Evolutionary conservation across 2,329 filamentous ascomycete genomes (phyloP).

Genomic region (Calycina herbarum): DNA sequence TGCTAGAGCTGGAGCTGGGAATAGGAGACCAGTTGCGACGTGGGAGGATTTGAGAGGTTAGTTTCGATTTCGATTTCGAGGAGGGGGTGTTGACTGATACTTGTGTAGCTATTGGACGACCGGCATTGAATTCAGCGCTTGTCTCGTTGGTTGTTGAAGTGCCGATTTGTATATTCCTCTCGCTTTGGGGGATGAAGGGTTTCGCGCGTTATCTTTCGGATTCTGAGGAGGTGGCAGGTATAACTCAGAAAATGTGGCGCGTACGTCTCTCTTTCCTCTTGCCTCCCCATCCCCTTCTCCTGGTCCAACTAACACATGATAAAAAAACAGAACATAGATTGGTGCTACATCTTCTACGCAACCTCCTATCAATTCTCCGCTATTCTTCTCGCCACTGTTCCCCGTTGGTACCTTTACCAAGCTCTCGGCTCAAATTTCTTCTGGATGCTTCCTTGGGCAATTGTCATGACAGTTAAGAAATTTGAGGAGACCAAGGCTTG

Average conservation of each 20-base stretch:
- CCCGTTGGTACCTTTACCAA: conserved; percentile 68
- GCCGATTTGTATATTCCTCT: conserved; percentile 62
- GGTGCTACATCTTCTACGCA: conserved; percentile 71
- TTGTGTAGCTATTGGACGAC: conserved; percentile 45
- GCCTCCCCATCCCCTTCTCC: background rate
- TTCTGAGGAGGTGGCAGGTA: conserved; percentile 55
- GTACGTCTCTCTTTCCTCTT: conserved; percentile 13
- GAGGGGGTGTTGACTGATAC: conserved; percentile 4
- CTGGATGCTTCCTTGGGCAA: conserved; percentile 71
- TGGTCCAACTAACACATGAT: background rate
- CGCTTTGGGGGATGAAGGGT: conserved; percentile 54
- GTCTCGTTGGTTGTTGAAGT: conserved; percentile 61
- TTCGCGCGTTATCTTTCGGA: conserved; percentile 65
- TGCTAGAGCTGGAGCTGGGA: conserved; percentile 34
- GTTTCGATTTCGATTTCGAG: too few species aligned
- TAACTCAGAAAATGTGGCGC: conserved; percentile 60
- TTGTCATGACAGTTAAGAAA: conserved; percentile 54
- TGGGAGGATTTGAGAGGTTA: conserved; percentile 36
- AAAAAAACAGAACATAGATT: conserved; percentile 50
- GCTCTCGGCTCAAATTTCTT: conserved; percentile 65
- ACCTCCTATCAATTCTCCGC: conserved; percentile 64
- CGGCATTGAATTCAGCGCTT: conserved; percentile 52
- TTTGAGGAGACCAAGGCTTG: conserved; percentile 58
- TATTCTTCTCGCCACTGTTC: conserved; percentile 60
- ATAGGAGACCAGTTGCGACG: conserved; percentile 35